These are phyloP conservation scores for Hypomontagnella monticulosa DNA, from an alignment of 495 filamentous ascomycete genomes.

Conservation along the genomic window DNA sequence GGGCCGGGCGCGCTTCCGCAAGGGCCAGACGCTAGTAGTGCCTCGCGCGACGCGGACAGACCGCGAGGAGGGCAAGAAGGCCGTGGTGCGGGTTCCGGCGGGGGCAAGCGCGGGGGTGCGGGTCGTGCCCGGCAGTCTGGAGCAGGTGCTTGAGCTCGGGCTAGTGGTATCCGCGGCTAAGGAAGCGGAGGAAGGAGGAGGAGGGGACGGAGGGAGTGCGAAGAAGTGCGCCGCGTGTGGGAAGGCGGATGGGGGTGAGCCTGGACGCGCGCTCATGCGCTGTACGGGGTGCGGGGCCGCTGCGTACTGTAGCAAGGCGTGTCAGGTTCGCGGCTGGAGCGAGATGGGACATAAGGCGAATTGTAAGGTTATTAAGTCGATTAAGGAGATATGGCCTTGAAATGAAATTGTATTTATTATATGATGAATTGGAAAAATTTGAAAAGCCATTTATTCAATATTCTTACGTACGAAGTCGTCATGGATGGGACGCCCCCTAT, in stretches of 20 bases:
- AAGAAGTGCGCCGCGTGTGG: slow-evolving; percentile 41
- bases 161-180: slow-evolving; percentile 30
- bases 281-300: slow-evolving; percentile 55
- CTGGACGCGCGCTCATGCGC: slow-evolving; percentile 38
- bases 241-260: slow-evolving; percentile 24
- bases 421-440: too few species aligned
- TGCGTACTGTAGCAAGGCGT: slow-evolving; percentile 56
- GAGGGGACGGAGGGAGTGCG: slow-evolving; percentile 3
- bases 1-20: slow-evolving; percentile 35
- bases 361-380: slow-evolving; percentile 53
- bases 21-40: slow-evolving; percentile 49
- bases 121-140: slow-evolving; percentile 44
- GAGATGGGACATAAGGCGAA: slow-evolving; percentile 54
- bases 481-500: too few species aligned
- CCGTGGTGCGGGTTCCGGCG: slow-evolving; percentile 45
- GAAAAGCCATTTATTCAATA: too few species aligned
- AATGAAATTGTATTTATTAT: background rate
- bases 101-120: slow-evolving; percentile 37
- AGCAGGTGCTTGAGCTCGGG: slow-evolving; percentile 46
- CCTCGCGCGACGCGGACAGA: slow-evolving; percentile 44
- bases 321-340: slow-evolving; percentile 54
- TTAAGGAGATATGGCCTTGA: slow-evolving; percentile 51
- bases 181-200: slow-evolving; percentile 9
- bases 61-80: slow-evolving; percentile 47
- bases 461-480: too few species aligned